Percentiles rank a stretch among this genome's conserved stretches.
Conservation (phyloP, 768 basidiomycete genomes). For the Strobilomyces echinocephalus region DNA sequence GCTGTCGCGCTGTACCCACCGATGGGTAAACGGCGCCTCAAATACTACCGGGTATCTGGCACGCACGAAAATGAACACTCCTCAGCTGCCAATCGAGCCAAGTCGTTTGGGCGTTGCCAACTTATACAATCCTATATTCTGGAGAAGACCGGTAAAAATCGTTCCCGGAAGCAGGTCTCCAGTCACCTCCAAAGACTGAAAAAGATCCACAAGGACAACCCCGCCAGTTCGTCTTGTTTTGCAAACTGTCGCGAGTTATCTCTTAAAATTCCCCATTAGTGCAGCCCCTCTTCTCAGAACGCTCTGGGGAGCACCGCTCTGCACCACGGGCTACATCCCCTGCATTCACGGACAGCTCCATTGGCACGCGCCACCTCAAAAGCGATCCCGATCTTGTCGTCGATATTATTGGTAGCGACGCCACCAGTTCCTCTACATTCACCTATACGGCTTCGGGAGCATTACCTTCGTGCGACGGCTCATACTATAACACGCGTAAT, state of each 20-base stretch:
- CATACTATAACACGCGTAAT: background rate
- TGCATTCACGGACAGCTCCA: conserved; percentile 6
- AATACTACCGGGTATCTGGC: conserved; percentile 25
- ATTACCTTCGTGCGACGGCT: background rate
- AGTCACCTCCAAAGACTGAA: conserved; percentile 38
- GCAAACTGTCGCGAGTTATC: background rate
- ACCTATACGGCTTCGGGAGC: conserved; percentile 3
- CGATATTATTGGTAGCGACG: background rate
- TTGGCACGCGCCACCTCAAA: conserved; percentile 10
- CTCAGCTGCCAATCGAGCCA: conserved; percentile 13
- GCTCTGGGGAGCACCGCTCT: conserved; percentile 10
- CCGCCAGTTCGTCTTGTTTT: conserved; percentile 26
- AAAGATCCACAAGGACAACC: conserved; percentile 30
- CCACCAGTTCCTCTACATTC: background rate
- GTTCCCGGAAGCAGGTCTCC: conserved; percentile 38
- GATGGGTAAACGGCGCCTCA: conserved; percentile 35
- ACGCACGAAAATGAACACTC: conserved; percentile 10
- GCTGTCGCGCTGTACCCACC: conserved; percentile 31
- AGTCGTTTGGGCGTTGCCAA: conserved; percentile 37
- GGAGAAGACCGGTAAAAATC: conserved; percentile 36
- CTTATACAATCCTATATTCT: conserved; percentile 37
- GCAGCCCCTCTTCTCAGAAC: conserved; percentile 25
- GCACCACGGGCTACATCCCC: conserved; percentile 3
- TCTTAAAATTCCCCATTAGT: conserved; percentile 13
- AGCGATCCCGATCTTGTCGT: conserved; percentile 8